Percentiles rank a stretch among this genome's conserved stretches.
phyloP scores from a whole-genome alignment of 441 rosid genomes.

The Populus hybrid region DNA sequence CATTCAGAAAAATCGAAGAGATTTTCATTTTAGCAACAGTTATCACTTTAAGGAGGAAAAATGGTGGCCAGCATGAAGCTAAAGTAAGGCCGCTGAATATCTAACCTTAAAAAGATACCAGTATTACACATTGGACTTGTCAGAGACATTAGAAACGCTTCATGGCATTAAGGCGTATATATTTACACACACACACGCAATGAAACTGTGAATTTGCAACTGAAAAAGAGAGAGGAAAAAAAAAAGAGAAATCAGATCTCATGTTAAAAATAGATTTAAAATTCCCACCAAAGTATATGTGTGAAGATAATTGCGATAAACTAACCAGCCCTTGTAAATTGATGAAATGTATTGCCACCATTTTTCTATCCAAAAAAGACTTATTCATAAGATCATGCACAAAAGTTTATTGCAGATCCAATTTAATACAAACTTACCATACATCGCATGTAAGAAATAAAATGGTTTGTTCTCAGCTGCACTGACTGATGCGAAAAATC shows the following conservation, averaged over 20 bases:
- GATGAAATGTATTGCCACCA: background rate
- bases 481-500: conserved; percentile 22
- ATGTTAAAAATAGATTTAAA: too few species aligned
- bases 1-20: background rate
- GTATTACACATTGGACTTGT: background rate
- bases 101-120: too few species aligned
- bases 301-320: background rate
- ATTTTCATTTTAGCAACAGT: too few species aligned
- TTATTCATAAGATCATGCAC: background rate
- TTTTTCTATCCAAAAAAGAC: background rate
- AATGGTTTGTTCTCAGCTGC: conserved; percentile 32
- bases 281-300: background rate
- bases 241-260: background rate
- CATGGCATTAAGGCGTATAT: too few species aligned
- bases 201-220: background rate
- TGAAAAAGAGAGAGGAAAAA: background rate
- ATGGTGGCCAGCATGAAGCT: background rate
- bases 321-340: background rate
- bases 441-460: conserved; percentile 28
- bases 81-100: background rate
- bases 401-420: background rate
- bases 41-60: background rate
- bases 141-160: too few species aligned
- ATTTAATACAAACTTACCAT: conserved; percentile 22
- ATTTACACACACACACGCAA: too few species aligned